Conservation (phyloP, 1,284 basidiomycete species). For the Rhodotorula sp. region DNA sequence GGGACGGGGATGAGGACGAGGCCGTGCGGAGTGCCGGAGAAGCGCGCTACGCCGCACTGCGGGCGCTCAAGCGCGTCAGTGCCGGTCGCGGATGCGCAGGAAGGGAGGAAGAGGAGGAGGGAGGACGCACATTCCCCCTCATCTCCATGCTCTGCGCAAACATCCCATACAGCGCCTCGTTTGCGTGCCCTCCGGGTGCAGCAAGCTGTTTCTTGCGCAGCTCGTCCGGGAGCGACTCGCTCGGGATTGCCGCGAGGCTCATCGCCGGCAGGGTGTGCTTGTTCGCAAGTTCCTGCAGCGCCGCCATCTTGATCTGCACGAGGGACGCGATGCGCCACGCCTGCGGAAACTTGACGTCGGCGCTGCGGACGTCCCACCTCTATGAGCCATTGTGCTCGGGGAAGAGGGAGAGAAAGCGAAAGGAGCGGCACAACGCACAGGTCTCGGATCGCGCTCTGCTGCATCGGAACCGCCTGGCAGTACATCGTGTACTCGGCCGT, state of each 20-base stretch:
- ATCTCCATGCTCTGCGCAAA: slow-evolving; percentile 32
- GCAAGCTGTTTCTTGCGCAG: slow-evolving; percentile 22
- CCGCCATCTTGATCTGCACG: slow-evolving; percentile 26
- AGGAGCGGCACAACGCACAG: slow-evolving; percentile 19
- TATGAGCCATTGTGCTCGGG: neutral
- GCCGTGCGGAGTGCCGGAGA: slow-evolving; percentile 25
- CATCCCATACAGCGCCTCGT: slow-evolving; percentile 83
- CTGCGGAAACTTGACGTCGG: slow-evolving; percentile 25
- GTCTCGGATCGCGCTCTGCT: slow-evolving; percentile 23
- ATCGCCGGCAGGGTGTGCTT: slow-evolving; percentile 33
- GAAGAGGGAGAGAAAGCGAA: neutral
- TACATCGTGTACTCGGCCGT: slow-evolving; percentile 31
- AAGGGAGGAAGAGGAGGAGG: too few species aligned
- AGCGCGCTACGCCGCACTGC: slow-evolving; percentile 36
- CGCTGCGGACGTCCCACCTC: neutral
- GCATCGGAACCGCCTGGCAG: slow-evolving; percentile 32
- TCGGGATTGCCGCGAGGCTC: slow-evolving; percentile 24
- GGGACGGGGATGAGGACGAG: slow-evolving; percentile 37
- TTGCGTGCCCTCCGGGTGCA: slow-evolving; percentile 50
- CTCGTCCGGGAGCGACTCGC: slow-evolving; percentile 24
- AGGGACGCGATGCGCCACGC: slow-evolving; percentile 25
- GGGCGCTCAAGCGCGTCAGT: neutral
- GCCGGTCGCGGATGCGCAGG: too few species aligned
- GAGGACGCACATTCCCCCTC: slow-evolving; percentile 18
- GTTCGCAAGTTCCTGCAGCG: slow-evolving; percentile 31